phyloP scores from a whole-genome alignment of 2,329 filamentous ascomycete species.

The Botrytis medusae region DNA sequence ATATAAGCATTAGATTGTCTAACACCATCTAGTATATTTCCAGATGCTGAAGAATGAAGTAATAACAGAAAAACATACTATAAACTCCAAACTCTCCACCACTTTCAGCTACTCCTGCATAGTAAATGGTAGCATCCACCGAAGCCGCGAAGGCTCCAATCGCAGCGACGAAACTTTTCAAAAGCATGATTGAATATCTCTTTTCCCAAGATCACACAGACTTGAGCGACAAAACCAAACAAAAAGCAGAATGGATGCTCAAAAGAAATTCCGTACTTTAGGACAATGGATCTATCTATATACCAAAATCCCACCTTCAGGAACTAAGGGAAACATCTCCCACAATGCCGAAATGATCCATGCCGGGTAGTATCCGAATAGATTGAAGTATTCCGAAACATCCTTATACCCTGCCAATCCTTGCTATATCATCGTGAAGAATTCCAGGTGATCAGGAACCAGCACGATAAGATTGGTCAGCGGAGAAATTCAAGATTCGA shows the following conservation, averaged over 20 bases:
- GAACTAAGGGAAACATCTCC: not conserved
- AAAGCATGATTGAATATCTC: not conserved
- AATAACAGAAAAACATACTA: constrained; percentile 32
- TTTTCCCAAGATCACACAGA: not conserved
- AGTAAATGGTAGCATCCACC: constrained; percentile 46
- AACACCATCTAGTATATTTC: not conserved
- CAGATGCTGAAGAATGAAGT: not conserved
- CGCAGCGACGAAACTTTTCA: constrained; percentile 3
- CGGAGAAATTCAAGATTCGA: not conserved
- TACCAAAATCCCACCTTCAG: not conserved
- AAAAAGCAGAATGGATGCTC: no score
- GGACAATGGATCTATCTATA: not conserved
- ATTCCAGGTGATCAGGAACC: not conserved
- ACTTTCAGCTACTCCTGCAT: constrained; percentile 50
- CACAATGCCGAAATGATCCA: constrained; percentile 6
- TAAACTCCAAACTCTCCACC: constrained; percentile 50
- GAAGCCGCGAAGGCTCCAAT: constrained; percentile 8
- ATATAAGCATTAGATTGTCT: not conserved
- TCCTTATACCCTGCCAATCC: not conserved
- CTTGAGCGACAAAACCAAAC: not conserved
- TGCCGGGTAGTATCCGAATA: not conserved
- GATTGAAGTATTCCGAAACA: not conserved
- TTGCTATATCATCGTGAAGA: not conserved
- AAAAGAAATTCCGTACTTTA: no score
- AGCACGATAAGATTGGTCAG: not conserved